A percentile compares a stretch with the other conserved stretches of the same genome.
Evolutionary conservation across 1,139 yeast genomes (phyloP).

Genomic region (Petasospora rhodanensis): DNA sequence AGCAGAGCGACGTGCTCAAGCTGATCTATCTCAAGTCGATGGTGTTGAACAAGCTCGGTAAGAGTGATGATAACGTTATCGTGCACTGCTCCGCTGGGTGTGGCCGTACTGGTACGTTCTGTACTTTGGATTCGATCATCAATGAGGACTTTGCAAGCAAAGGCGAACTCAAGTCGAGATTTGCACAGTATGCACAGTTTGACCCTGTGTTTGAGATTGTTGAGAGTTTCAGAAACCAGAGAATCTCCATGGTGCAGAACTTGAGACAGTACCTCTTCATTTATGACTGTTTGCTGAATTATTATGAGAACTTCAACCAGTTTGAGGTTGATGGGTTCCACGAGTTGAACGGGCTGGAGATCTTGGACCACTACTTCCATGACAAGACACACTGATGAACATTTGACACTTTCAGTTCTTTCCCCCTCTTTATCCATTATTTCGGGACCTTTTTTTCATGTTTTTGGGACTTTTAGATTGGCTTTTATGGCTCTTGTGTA

Average conservation of each 20-base stretch:
- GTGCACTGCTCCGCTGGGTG: slow-evolving; percentile 92
- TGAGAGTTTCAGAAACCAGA: slow-evolving; percentile 60
- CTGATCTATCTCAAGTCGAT: slow-evolving; percentile 29
- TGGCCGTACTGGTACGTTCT: slow-evolving; percentile 85
- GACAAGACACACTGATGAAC: too few species aligned
- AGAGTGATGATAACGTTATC: slow-evolving; percentile 32
- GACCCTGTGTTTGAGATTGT: slow-evolving; percentile 48
- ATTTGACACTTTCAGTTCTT: too few species aligned
- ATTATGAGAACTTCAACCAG: slow-evolving; percentile 20
- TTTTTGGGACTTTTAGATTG: too few species aligned
- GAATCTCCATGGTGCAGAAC: slow-evolving; percentile 84
- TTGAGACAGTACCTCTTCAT: slow-evolving; percentile 70
- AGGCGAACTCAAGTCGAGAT: too few species aligned
- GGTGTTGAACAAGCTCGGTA: slow-evolving; percentile 14
- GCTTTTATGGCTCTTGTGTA: too few species aligned
- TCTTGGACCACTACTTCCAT: slow-evolving; percentile 11
- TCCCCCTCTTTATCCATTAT: too few species aligned
- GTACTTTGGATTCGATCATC: slow-evolving; percentile 56
- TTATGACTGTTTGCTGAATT: slow-evolving; percentile 48
- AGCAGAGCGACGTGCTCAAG: slow-evolving; percentile 31
- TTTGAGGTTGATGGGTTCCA: slow-evolving; percentile 6
- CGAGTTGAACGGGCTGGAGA: slow-evolving; percentile 9
- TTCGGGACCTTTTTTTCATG: too few species aligned
- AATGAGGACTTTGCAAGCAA: slow-evolving; percentile 28
- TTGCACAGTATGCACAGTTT: slow-evolving; percentile 8